Conservation (phyloP, 2,329 filamentous ascomycete genomes). For the Gliomastix tumulicola region DNA sequence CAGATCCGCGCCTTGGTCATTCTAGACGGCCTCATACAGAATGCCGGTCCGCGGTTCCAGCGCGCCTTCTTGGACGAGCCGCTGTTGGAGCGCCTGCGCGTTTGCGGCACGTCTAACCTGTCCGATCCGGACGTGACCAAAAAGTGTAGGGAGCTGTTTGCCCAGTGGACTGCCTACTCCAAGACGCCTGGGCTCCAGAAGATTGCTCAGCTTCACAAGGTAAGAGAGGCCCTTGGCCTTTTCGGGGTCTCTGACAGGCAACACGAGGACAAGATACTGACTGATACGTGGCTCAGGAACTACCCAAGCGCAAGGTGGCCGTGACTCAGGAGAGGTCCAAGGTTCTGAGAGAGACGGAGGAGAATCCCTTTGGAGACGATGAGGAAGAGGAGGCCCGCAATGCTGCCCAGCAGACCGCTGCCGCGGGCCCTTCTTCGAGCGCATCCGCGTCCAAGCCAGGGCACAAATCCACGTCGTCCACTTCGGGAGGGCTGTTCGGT, state of each 20-base stretch:
- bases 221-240: constrained; percentile 19
- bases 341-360: constrained; percentile 75
- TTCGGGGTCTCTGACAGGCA: neutral
- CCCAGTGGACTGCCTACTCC: constrained; percentile 78
- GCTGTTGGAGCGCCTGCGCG: constrained; percentile 80
- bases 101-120: constrained; percentile 77
- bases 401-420: constrained; percentile 18
- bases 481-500: constrained; percentile 3
- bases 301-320: constrained; percentile 61
- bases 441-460: constrained; percentile 10
- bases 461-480: constrained; percentile 7
- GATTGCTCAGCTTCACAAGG: constrained; percentile 71
- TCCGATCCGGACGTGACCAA: constrained; percentile 81
- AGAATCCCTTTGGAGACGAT: constrained; percentile 62
- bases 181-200: constrained; percentile 71
- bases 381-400: constrained; percentile 45
- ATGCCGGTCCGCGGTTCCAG: constrained; percentile 83
- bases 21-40: constrained; percentile 89
- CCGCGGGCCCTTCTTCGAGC: constrained; percentile 10
- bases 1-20: constrained; percentile 85
- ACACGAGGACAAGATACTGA: neutral
- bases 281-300: constrained; percentile 42
- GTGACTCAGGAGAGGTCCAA: constrained; percentile 73
- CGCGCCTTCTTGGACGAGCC: constrained; percentile 85
- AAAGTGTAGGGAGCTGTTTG: constrained; percentile 82